Evolutionary conservation across 108 stramenopile genomes (phyloP).

Genomic region (Stephanodiscus minutulus): DNA sequence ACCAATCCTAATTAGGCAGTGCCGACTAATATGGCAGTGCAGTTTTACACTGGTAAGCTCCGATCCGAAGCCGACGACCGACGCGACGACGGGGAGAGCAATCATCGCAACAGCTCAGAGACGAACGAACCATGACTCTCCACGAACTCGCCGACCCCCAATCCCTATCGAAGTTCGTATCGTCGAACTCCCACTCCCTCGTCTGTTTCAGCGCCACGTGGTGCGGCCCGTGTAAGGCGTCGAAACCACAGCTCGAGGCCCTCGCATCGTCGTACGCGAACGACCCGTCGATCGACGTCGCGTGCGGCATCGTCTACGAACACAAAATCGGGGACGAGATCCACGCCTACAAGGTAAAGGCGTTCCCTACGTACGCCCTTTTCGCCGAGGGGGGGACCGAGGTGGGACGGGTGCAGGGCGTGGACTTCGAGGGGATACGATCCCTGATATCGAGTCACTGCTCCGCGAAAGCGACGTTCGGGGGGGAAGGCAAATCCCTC

Average conservation of each 20-base stretch:
- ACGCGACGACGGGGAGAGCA: constrained; percentile 2
- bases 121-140: constrained; percentile 24
- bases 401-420: constrained; percentile 70
- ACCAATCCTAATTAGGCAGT: neutral
- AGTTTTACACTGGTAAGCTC: too few relatives aligned
- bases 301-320: constrained; percentile 71
- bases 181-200: constrained; percentile 41
- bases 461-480: constrained; percentile 17
- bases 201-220: constrained; percentile 69
- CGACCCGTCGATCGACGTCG: constrained; percentile 37
- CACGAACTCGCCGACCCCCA: constrained; percentile 56
- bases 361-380: constrained; percentile 81
- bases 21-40: too few relatives aligned
- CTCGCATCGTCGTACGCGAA: constrained; percentile 41
- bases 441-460: constrained; percentile 52
- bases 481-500: constrained; percentile 62
- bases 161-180: constrained; percentile 56
- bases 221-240: constrained; percentile 74
- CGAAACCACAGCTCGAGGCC: constrained; percentile 63
- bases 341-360: constrained; percentile 60
- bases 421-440: constrained; percentile 65
- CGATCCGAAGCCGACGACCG: neutral
- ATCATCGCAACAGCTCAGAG: too few relatives aligned
- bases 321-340: constrained; percentile 63
- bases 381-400: constrained; percentile 43